Evolutionary conservation across 148 eudicot species (phyloP).

Genomic region (Amaranthus palmeri): DNA sequence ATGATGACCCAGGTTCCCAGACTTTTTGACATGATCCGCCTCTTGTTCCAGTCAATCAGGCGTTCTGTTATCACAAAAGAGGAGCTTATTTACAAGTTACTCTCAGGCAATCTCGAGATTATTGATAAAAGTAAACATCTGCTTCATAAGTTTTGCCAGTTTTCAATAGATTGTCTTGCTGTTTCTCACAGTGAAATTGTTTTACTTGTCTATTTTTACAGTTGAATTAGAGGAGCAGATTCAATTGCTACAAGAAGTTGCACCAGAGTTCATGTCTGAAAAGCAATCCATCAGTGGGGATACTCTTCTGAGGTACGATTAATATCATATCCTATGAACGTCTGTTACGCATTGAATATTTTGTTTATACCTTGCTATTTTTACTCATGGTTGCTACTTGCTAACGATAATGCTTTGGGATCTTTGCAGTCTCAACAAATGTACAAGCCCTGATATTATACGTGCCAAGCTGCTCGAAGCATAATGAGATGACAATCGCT

Average conservation of each 20-base stretch:
- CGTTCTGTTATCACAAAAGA: conserved; percentile 67
- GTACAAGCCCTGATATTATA: conserved; percentile 44
- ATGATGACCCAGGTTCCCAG: conserved; percentile 59
- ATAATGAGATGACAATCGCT: conserved; percentile 23
- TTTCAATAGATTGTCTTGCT: no score
- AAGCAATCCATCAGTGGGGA: conserved; percentile 52
- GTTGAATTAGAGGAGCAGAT: conserved; percentile 77
- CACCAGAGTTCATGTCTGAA: conserved; percentile 69
- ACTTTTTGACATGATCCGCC: conserved; percentile 60
- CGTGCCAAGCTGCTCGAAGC: conserved; percentile 60
- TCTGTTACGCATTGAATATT: no score
- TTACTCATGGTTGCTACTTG: background rate
- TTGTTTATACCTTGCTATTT: no score
- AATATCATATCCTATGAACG: no score
- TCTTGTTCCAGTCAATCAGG: conserved; percentile 62
- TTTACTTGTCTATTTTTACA: conserved; percentile 24
- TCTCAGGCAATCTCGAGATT: conserved; percentile 44
- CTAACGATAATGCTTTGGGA: background rate
- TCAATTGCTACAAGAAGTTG: conserved; percentile 54
- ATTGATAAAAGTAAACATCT: conserved; percentile 60
- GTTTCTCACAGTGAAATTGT: background rate
- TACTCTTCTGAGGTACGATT: conserved; percentile 47
- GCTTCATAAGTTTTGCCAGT: background rate
- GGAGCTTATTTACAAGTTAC: conserved; percentile 58
- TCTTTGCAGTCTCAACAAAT: conserved; percentile 61